phyloP scores from a whole-genome alignment of 2,329 filamentous ascomycete species.

The Beauveria medogensis region DNA sequence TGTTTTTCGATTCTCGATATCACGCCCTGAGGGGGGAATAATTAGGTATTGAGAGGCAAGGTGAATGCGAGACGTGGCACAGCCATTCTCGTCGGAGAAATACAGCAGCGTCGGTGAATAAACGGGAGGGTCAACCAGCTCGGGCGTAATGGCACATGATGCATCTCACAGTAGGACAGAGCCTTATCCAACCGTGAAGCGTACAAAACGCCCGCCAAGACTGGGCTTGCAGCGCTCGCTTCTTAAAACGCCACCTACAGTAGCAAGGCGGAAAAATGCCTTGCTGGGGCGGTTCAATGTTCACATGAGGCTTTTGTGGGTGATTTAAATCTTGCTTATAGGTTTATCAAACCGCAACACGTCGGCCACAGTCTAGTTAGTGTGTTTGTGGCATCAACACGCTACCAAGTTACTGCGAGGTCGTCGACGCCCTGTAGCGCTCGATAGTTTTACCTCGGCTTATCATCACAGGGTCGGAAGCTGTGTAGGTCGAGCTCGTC shows the following conservation, averaged over 20 bases:
- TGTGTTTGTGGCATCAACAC: too few species aligned
- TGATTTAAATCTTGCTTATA: neutral
- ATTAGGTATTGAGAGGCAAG: neutral
- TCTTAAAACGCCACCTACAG: neutral
- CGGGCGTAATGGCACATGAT: too few species aligned
- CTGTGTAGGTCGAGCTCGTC: too few species aligned
- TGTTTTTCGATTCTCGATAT: neutral
- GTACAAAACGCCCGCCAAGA: neutral
- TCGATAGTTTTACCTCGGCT: too few species aligned
- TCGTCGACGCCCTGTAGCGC: too few species aligned
- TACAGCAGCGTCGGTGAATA: neutral
- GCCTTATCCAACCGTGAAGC: neutral
- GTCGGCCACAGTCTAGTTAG: too few species aligned
- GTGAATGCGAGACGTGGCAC: neutral
- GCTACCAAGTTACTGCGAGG: too few species aligned
- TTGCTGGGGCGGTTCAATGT: neutral
- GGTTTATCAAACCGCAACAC: too few species aligned
- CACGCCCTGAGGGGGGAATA: too few species aligned
- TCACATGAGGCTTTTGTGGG: neutral
- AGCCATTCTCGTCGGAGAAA: neutral
- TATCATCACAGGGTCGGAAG: too few species aligned
- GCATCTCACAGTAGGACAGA: neutral
- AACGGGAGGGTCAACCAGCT: neutral
- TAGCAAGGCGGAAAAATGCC: neutral
- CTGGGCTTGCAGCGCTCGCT: neutral